Evolutionary conservation across 2,329 filamentous ascomycete species (phyloP), one percentile per base, ranked within the genome.

Genomic region (Aspergillus viridinutans): DNA sequence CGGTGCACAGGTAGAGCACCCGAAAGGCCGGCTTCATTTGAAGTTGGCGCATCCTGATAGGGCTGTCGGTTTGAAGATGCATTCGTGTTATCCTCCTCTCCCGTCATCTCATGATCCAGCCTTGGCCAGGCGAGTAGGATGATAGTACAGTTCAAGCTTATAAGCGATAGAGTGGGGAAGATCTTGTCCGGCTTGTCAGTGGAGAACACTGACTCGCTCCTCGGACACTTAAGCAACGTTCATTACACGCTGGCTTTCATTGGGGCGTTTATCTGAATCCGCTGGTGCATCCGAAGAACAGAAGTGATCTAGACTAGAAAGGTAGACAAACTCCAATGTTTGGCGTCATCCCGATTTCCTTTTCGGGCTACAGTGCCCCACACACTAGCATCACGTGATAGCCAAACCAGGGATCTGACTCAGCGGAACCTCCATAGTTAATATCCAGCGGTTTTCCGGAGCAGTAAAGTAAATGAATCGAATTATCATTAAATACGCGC

Each of bases 21-120:
- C 23, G 55, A 49, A 5, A 52, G 48, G 10, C 40, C 42, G 47
- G 38, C 20, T 47, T 35, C 35, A 32, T 52, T 56, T 51, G 54
- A 45, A 32, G 26, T 47, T n/a, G 59, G 56, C 20, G 38, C 48
- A 38, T 49, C 54, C 49, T 56, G 29, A 35, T 55, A 52, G 51
- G 58, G 26, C 32, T 56, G 47, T 43, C 40, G 50, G 20, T 28
- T 52, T 29, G 57, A 50, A 43, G 50, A 58, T 40, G 57, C 38
- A 50, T 60, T 51, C 50, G 59, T 57, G 55, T 56, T 53, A 53
- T 58, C 59, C 58, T 67, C 65, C 61, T 66, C 67, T 57, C 63
- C 61, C 69, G 70, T 71, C 50, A 52, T 70, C 59, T 67, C 69
- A 69, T 69, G 57, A 57, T 61, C 57, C 55, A 57, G 53, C 48